These are phyloP conservation scores for Colletotrichum trifolii DNA, from an alignment of 2,329 filamentous ascomycete species.

Conservation along the genomic window DNA sequence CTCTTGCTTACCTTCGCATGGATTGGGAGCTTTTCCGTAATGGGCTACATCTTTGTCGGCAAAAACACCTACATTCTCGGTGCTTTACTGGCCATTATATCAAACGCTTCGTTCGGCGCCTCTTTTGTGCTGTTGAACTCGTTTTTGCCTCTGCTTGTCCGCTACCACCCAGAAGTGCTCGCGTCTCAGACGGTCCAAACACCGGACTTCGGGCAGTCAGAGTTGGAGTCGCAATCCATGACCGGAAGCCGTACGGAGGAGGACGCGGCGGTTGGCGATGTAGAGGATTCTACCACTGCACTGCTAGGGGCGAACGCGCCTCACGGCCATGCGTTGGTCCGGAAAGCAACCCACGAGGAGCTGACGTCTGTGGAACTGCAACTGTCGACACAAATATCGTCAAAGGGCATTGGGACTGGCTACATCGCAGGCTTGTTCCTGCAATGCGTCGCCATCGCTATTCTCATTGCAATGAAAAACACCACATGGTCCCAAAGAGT, in stretches of 20 bases:
- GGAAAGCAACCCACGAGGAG: slow-evolving; percentile 57
- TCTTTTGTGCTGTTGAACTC: slow-evolving; percentile 97
- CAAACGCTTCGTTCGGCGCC: slow-evolving; percentile 93
- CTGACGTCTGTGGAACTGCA: slow-evolving; percentile 75
- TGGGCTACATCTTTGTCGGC: slow-evolving; percentile 85
- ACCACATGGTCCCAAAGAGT: slow-evolving; percentile 88
- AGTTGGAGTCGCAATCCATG: slow-evolving; percentile 48
- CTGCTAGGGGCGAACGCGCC: slow-evolving; percentile 52
- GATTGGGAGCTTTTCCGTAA: slow-evolving; percentile 82
- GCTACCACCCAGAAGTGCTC: slow-evolving; percentile 76
- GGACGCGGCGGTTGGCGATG: slow-evolving; percentile 41
- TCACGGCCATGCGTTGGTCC: slow-evolving; percentile 48
- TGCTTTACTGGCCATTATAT: slow-evolving; percentile 85
- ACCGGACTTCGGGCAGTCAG: slow-evolving; percentile 46
- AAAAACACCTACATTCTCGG: slow-evolving; percentile 83
- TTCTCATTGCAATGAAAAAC: slow-evolving; percentile 78
- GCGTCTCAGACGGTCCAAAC: slow-evolving; percentile 42
- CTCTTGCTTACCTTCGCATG: slow-evolving; percentile 88
- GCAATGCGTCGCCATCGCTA: slow-evolving; percentile 82
- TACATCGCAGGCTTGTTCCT: slow-evolving; percentile 89
- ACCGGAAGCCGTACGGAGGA: slow-evolving; percentile 48
- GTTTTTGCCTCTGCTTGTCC: slow-evolving; percentile 89
- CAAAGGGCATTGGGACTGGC: slow-evolving; percentile 91
- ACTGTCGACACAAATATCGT: slow-evolving; percentile 90
- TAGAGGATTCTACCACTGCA: slow-evolving; percentile 58